Base-by-base conservation (phyloP, 164 flowering plant genomes). In the Tetrastigma voinierianum region DNA sequence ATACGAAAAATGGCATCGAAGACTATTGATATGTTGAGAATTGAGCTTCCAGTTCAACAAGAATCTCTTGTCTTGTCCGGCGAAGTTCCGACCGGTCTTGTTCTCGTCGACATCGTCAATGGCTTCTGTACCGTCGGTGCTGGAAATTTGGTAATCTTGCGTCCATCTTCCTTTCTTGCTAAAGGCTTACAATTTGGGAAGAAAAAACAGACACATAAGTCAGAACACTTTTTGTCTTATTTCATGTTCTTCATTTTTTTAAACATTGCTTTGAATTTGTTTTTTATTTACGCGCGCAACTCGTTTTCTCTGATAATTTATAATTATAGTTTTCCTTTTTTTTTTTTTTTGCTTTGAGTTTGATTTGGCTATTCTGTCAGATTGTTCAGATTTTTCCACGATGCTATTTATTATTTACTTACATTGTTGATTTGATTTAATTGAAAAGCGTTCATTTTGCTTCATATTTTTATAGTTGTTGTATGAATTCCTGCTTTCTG, bases 111-210 rank as follows among this genome's bases (percentile, higher is more conserved):
- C 74, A 43, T 87, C 68, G 83, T 87, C 66, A 87, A 87, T 74
- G 92, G 92, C 70, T 87, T 87, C 77, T 87, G 92, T 62, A 87
- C 90, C 18, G 89, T 85, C 45, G 89, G 89, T 9, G 81, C 84
- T 59, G 91, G 91, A 18, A 79, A 83, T 67, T 60, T 87, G 80
- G 91, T 86, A 72, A 51, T 7, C 59, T 14, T 32, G 40, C 40
- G 3, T 32, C 40, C 40, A 4, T 32, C 40, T 32, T 32, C 6
- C 40, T 32, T 32, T 32, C 40, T 7, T 32, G 40, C 40, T 7
- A 32, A 32, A 32, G 40, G 40, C 40, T 32, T 32, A 32, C 6
- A 32, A 32, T 32, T 32, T 32, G 40, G 40, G 6, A 32, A 32
- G 6, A n/a, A n/a, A 32, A 32, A 32, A 32, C 3, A n/a, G n/a